Conservation (phyloP, 768 basidiomycete genomes). For the Suillus plorans region DNA sequence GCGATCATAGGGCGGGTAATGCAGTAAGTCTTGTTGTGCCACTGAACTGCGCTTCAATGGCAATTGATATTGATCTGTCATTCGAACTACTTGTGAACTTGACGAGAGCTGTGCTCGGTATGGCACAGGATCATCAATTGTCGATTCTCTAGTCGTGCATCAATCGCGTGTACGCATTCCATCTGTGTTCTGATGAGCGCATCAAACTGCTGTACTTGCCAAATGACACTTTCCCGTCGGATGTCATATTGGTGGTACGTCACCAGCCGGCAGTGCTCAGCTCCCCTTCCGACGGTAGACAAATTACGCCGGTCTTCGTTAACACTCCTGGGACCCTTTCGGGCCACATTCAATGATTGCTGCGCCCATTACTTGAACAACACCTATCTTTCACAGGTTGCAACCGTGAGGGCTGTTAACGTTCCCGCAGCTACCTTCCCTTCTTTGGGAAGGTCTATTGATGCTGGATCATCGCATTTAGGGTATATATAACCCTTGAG, state of each 20-base stretch:
- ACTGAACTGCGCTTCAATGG: background rate
- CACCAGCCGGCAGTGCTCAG: background rate
- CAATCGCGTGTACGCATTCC: background rate
- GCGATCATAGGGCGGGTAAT: background rate
- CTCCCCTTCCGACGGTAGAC: background rate
- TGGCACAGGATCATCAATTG: too few species aligned
- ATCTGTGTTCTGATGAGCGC: background rate
- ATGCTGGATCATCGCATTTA: background rate
- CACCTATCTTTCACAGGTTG: background rate
- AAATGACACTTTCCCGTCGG: background rate
- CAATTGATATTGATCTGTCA: too few species aligned
- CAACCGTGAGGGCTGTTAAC: background rate
- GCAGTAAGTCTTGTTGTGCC: background rate
- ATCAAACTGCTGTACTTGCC: background rate
- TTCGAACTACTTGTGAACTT: background rate
- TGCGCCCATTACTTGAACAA: too few species aligned
- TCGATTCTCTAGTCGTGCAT: background rate
- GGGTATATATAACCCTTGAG: background rate
- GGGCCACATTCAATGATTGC: background rate
- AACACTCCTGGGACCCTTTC: too few species aligned
- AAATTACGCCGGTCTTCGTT: too few species aligned
- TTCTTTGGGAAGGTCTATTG: background rate
- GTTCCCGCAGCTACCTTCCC: too few species aligned
- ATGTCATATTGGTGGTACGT: too few species aligned
- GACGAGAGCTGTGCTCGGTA: too few species aligned